Conservation (phyloP, 768 basidiomycete species). For the Termitomyces sp. region DNA sequence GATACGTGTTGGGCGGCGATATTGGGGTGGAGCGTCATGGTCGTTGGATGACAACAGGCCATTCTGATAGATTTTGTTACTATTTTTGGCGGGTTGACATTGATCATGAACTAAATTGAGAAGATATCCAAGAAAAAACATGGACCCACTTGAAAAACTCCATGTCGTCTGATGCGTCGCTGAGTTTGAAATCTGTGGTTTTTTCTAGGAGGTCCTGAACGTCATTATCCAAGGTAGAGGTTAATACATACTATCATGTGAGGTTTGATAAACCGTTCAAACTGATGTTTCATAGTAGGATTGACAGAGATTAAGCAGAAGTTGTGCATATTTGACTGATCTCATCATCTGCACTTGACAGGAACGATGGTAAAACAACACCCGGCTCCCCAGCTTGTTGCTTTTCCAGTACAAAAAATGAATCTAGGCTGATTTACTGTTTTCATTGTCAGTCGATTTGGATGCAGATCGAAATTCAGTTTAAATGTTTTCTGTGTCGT, state of each 20-base stretch:
- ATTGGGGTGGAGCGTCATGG: constrained; percentile 42
- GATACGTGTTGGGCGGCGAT: constrained; percentile 42
- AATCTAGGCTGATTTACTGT: not conserved
- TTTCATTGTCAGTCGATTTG: not conserved
- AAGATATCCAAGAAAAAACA: not conserved
- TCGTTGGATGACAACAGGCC: constrained; percentile 3
- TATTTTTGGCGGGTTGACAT: not conserved
- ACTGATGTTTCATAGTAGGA: not conserved
- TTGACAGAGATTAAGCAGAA: not conserved
- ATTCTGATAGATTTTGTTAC: not conserved
- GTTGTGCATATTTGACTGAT: not conserved
- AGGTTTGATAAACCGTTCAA: not conserved
- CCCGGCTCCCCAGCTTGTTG: not conserved
- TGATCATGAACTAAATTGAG: not conserved
- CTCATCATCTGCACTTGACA: constrained; percentile 2
- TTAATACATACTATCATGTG: no score
- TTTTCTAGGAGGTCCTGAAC: not conserved
- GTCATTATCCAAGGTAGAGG: not conserved
- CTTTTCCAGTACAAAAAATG: not conserved
- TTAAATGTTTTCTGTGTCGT: not conserved
- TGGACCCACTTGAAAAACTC: not conserved
- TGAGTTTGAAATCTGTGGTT: constrained; percentile 3
- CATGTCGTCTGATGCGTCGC: not conserved
- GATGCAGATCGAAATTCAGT: not conserved
- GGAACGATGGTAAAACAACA: not conserved